Conservation (phyloP, 805 yeast species). For the Saturnispora kantuleensis region DNA sequence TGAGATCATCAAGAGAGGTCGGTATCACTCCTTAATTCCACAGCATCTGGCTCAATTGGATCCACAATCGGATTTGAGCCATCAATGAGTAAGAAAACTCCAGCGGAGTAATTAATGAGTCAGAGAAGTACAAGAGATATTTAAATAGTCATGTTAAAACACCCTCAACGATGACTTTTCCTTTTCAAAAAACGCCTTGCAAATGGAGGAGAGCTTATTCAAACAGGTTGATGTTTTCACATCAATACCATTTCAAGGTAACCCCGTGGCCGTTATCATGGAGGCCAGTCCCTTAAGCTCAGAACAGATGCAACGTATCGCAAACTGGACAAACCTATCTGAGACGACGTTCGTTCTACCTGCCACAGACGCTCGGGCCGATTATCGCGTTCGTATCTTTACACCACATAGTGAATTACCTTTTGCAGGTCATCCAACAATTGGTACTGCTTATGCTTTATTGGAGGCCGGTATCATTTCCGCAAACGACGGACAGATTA, state of each 20-base stretch:
- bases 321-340: constrained; percentile 53
- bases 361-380: constrained; percentile 30
- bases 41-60: too few species aligned
- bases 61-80: too few species aligned
- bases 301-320: constrained; percentile 36
- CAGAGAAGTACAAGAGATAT: too few species aligned
- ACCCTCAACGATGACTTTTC: too few species aligned
- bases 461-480: constrained; percentile 22
- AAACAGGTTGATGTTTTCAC: constrained; percentile 37
- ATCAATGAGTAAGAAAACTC: too few species aligned
- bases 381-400: constrained; percentile 43
- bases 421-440: constrained; percentile 58
- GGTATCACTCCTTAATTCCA: too few species aligned
- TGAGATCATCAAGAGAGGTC: too few species aligned
- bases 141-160: too few species aligned
- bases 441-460: constrained; percentile 42
- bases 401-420: constrained; percentile 39
- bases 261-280: constrained; percentile 46
- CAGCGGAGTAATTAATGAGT: too few species aligned
- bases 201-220: background rate
- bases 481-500: constrained; percentile 18
- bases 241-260: constrained; percentile 33
- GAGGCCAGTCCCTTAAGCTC: constrained; percentile 30
- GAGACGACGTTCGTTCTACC: constrained; percentile 45
- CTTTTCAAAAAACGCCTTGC: too few species aligned